Conservation (phyloP, 768 basidiomycete genomes). For the Boletus rubropictus region DNA sequence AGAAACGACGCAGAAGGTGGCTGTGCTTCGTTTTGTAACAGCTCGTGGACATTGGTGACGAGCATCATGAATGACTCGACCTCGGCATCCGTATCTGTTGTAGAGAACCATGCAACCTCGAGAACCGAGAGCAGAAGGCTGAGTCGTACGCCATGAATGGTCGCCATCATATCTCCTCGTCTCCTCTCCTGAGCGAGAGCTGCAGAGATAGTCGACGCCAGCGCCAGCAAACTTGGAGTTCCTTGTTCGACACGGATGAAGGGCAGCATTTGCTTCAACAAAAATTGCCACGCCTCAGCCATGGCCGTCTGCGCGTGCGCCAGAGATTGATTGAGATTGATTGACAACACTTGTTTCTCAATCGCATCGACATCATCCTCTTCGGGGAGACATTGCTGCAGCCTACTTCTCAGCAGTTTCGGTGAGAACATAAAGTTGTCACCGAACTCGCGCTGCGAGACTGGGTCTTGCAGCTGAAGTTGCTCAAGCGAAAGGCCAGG, state of each 20-base stretch:
- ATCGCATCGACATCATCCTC: constrained; percentile 42
- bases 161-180: constrained; percentile 78
- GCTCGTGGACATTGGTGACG: constrained; percentile 52
- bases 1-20: constrained; percentile 70
- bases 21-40: constrained; percentile 71
- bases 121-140: constrained; percentile 68
- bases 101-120: constrained; percentile 75
- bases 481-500: constrained; percentile 59
- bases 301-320: constrained; percentile 72
- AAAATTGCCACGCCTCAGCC: constrained; percentile 70
- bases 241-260: constrained; percentile 58
- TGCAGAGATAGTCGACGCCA: constrained; percentile 60
- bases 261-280: constrained; percentile 59
- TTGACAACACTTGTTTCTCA: constrained; percentile 57
- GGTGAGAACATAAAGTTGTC: constrained; percentile 72
- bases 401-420: constrained; percentile 50
- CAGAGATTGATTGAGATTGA: constrained; percentile 86
- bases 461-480: constrained; percentile 55
- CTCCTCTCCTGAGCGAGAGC: constrained; percentile 64
- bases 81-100: constrained; percentile 48
- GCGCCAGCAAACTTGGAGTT: constrained; percentile 48
- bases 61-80: constrained; percentile 57
- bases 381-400: constrained; percentile 37
- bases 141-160: constrained; percentile 71
- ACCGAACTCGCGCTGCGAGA: constrained; percentile 71